Percentiles rank a stretch among this genome's conserved stretches.
These are phyloP conservation scores for Inosperma sp. DNA, from an alignment of 768 basidiomycete species.

Conservation along the genomic window DNA sequence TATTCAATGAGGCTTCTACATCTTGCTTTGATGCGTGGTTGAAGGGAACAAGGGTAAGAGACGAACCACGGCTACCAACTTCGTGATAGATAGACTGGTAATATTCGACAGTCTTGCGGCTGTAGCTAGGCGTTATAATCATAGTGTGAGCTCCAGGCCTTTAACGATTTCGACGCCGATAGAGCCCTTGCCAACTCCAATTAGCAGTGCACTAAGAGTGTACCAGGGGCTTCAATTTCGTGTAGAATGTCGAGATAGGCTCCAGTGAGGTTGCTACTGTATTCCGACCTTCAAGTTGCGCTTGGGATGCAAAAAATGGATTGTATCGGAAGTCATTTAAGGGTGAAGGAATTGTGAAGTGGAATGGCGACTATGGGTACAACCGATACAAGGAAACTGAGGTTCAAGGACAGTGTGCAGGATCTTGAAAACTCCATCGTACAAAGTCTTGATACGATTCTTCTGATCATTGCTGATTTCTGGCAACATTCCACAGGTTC, in stretches of 20 bases:
- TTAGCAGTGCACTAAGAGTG: slow-evolving; percentile 96
- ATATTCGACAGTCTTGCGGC: slow-evolving; percentile 91
- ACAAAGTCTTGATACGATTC: slow-evolving; percentile 88
- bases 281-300: slow-evolving; percentile 97
- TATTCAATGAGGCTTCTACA: slow-evolving; percentile 98
- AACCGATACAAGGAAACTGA: slow-evolving; percentile 43
- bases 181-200: slow-evolving; percentile 96
- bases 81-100: slow-evolving; percentile 98
- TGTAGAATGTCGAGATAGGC: slow-evolving; percentile 95
- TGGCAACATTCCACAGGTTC: slow-evolving; percentile 93
- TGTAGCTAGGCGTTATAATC: slow-evolving; percentile 97
- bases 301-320: slow-evolving; percentile 93
- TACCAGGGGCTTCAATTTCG: slow-evolving; percentile 97
- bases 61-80: slow-evolving; percentile 92
- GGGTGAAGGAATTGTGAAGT: slow-evolving; percentile 98
- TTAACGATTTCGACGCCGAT: slow-evolving; percentile 98
- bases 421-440: slow-evolving; percentile 94
- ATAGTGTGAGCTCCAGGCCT: slow-evolving; percentile 96
- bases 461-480: slow-evolving; percentile 97
- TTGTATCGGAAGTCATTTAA: slow-evolving; percentile 72
- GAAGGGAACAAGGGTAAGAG: slow-evolving; percentile 96
- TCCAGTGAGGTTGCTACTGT: slow-evolving; percentile 92
- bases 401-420: slow-evolving; percentile 67
- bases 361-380: slow-evolving; percentile 69
- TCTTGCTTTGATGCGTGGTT: slow-evolving; percentile 99